A percentile compares a stretch with the other conserved stretches of the same genome.
phyloP scores from a whole-genome alignment of 352 stramenopile genomes.

The Globisporangium solare region DNA sequence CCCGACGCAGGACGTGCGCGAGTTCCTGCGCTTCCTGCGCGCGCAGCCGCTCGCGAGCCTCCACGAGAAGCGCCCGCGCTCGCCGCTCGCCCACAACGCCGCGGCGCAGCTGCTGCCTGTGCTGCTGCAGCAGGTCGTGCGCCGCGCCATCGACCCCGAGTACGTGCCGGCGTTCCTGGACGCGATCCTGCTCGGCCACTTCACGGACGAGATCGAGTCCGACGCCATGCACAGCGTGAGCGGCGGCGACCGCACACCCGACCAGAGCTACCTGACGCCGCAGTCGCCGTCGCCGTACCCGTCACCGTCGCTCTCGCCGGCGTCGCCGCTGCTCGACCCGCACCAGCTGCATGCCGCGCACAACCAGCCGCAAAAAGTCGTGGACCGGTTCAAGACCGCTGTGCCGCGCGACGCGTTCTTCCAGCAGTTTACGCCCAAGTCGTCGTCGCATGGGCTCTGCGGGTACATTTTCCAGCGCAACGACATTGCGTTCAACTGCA shows the following conservation, averaged over 20 bases:
- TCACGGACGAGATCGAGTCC: constrained; percentile 1
- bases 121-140: constrained; percentile 17
- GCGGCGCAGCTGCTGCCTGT: background rate
- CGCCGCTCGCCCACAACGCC: background rate
- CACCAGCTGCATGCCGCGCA: constrained; percentile 4
- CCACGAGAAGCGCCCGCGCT: constrained; percentile 10
- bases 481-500: constrained; percentile 99
- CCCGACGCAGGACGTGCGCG: constrained; percentile 14
- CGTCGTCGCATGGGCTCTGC: constrained; percentile 69
- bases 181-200: constrained; percentile 44
- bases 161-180: constrained; percentile 34
- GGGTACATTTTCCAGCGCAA: constrained; percentile 96
- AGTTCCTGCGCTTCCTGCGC: constrained; percentile 17
- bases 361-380: background rate
- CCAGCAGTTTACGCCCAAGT: constrained; percentile 50
- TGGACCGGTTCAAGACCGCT: constrained; percentile 10
- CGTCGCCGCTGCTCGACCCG: constrained; percentile 14
- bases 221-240: constrained; percentile 9
- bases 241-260: constrained; percentile 8
- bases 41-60: constrained; percentile 13
- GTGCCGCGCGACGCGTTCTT: constrained; percentile 56
- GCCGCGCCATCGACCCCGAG: constrained; percentile 18
- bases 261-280: constrained; percentile 11
- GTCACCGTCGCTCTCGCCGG: constrained; percentile 16
- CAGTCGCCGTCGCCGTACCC: constrained; percentile 13